phyloP scores from a whole-genome alignment of 2,329 filamentous ascomycete genomes.

The Fusarium sp. region DNA sequence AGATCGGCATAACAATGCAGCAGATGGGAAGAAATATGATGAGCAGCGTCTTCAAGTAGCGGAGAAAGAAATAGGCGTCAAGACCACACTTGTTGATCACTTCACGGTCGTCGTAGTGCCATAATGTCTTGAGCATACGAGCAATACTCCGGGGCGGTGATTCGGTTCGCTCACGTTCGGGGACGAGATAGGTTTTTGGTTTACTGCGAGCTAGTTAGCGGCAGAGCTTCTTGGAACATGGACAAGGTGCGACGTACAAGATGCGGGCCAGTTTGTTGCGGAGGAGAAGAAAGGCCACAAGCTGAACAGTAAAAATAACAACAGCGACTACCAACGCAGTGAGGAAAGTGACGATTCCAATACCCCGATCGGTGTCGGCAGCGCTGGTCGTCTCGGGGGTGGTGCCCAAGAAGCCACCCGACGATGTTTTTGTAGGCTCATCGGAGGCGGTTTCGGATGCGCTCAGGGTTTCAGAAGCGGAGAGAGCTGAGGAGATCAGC shows the following conservation, averaged over 20 bases:
- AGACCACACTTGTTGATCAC: conserved; percentile 95
- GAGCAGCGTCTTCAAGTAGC: conserved; percentile 80
- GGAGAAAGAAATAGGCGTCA: conserved; percentile 96
- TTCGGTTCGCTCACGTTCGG: conserved; percentile 83
- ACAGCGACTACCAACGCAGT: conserved; percentile 71
- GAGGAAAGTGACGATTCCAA: conserved; percentile 60
- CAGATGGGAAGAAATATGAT: conserved; percentile 88
- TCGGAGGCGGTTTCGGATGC: background rate
- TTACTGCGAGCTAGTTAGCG: conserved; percentile 50
- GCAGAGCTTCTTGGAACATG: no score
- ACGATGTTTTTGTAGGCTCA: conserved; percentile 1
- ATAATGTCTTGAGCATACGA: conserved; percentile 63
- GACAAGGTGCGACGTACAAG: conserved; percentile 62
- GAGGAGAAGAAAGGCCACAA: conserved; percentile 69
- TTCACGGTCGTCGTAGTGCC: conserved; percentile 76
- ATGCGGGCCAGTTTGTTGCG: conserved; percentile 83
- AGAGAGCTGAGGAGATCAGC: conserved; percentile 11
- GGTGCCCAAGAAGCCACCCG: no score
- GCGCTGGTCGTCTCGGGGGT: background rate
- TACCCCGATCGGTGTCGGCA: conserved; percentile 56
- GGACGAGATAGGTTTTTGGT: conserved; percentile 86
- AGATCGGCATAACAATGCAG: conserved; percentile 78
- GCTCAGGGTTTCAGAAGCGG: conserved; percentile 15
- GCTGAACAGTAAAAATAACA: conserved; percentile 68
- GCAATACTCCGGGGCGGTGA: conserved; percentile 62